Evolutionary conservation across 345 rosid species (phyloP).

Genomic region (Eucalyptus marginata): DNA sequence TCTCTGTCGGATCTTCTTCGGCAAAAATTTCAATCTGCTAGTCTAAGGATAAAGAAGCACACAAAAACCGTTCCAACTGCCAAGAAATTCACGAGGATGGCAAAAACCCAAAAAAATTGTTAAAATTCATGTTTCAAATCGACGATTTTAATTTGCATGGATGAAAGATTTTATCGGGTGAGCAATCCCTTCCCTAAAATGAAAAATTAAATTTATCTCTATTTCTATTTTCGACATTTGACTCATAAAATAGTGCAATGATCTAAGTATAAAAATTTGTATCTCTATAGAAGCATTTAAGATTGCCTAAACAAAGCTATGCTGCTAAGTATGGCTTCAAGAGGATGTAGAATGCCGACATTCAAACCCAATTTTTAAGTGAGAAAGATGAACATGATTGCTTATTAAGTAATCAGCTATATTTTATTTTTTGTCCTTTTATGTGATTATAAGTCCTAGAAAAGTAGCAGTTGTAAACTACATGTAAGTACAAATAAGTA

Average conservation of each 20-base stretch:
- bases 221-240: background rate
- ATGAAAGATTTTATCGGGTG: background rate
- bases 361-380: background rate
- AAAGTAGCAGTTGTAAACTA: background rate
- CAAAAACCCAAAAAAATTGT: background rate
- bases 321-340: accelerated
- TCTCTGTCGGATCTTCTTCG: background rate
- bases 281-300: accelerated
- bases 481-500: background rate
- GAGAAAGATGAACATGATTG: background rate
- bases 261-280: accelerated
- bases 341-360: background rate
- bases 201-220: background rate
- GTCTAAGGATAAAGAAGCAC: background rate
- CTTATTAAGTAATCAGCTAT: background rate
- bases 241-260: accelerated
- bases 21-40: background rate
- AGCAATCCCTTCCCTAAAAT: accelerated
- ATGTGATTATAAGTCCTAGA: background rate
- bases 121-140: background rate
- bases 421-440: background rate
- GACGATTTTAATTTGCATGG: background rate
- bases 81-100: background rate
- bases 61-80: background rate
- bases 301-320: background rate